A percentile compares a stretch with the other conserved stretches of the same genome.
Evolutionary conservation across 495 filamentous ascomycete genomes (phyloP).

Genomic region (Penicillium arizonense): DNA sequence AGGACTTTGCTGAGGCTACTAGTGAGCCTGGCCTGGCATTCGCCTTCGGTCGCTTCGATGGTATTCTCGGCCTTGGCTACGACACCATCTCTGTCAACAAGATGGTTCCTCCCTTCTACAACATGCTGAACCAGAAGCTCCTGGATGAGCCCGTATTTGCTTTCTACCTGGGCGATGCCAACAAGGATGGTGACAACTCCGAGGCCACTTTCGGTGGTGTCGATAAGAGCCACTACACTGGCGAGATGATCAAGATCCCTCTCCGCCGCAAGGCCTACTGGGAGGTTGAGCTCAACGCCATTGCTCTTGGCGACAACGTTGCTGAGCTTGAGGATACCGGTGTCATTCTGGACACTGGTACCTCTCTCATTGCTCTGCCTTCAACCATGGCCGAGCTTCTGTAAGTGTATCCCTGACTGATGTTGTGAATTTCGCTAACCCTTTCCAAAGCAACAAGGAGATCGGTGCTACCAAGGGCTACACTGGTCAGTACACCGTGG

Average conservation of each 20-base stretch:
- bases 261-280: slow-evolving; percentile 98
- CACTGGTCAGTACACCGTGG: slow-evolving; percentile 92
- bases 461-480: slow-evolving; percentile 97
- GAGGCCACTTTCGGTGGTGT: slow-evolving; percentile 92
- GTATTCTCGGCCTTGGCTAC: slow-evolving; percentile 93
- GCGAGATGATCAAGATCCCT: slow-evolving; percentile 88
- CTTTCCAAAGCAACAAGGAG: slow-evolving; percentile 69
- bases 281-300: slow-evolving; percentile 95
- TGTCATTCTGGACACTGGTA: slow-evolving; percentile 97
- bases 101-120: slow-evolving; percentile 94
- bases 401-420: slow-evolving; percentile 35
- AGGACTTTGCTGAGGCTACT: slow-evolving; percentile 95
- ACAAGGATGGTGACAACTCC: slow-evolving; percentile 71
- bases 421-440: slow-evolving; percentile 21
- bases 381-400: slow-evolving; percentile 91
- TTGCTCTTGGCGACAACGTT: slow-evolving; percentile 77
- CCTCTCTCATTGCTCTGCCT: slow-evolving; percentile 95
- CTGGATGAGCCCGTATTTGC: slow-evolving; percentile 93
- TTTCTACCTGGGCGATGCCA: slow-evolving; percentile 86
- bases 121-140: slow-evolving; percentile 83
- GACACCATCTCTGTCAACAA: slow-evolving; percentile 94
- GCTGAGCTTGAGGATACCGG: slow-evolving; percentile 92
- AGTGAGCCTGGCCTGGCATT: slow-evolving; percentile 94
- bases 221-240: slow-evolving; percentile 80
- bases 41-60: slow-evolving; percentile 97